These are phyloP conservation scores for Hypomontagnella submonticulosa DNA, from an alignment of 495 filamentous ascomycete species.

Conservation along the genomic window DNA sequence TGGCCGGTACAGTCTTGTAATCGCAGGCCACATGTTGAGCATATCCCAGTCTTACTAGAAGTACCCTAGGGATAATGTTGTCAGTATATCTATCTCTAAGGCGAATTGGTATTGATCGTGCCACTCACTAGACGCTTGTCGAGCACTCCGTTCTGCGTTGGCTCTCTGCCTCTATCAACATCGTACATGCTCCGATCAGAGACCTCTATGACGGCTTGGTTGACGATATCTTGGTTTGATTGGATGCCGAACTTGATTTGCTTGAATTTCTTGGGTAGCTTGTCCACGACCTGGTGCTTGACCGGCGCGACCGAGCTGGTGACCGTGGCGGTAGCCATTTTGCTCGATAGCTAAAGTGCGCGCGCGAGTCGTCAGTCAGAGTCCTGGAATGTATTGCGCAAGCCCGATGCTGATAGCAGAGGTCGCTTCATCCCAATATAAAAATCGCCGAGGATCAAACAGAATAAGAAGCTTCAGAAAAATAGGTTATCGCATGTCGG, in stretches of 20 bases:
- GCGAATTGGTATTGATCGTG: conserved; percentile 6
- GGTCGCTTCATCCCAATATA: conserved; percentile 15
- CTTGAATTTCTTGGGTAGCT: conserved; percentile 88
- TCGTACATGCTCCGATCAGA: conserved; percentile 92
- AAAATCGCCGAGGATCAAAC: background rate
- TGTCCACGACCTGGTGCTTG: conserved; percentile 91
- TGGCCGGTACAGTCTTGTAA: conserved; percentile 90
- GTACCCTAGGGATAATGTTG: conserved; percentile 67
- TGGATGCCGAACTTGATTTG: conserved; percentile 93
- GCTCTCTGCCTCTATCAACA: conserved; percentile 73
- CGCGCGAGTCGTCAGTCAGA: conserved; percentile 16
- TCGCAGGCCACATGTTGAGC: conserved; percentile 82
- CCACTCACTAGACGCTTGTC: conserved; percentile 75
- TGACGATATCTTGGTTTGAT: conserved; percentile 93
- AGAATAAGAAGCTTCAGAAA: background rate
- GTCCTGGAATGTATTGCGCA: conserved; percentile 12
- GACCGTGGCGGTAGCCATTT: conserved; percentile 37
- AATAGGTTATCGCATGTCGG: background rate
- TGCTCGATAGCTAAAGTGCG: conserved; percentile 12
- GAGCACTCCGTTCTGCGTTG: conserved; percentile 83
- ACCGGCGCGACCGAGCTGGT: conserved; percentile 51
- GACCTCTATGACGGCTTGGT: conserved; percentile 91
- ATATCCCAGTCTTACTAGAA: conserved; percentile 76
- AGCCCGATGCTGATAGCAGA: conserved; percentile 7
- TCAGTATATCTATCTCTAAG: conserved; percentile 30